A percentile compares a stretch with the other conserved stretches of the same genome.
phyloP scores from a whole-genome alignment of 139 green algal species.

The Deuterostichococcus epilithicus region DNA sequence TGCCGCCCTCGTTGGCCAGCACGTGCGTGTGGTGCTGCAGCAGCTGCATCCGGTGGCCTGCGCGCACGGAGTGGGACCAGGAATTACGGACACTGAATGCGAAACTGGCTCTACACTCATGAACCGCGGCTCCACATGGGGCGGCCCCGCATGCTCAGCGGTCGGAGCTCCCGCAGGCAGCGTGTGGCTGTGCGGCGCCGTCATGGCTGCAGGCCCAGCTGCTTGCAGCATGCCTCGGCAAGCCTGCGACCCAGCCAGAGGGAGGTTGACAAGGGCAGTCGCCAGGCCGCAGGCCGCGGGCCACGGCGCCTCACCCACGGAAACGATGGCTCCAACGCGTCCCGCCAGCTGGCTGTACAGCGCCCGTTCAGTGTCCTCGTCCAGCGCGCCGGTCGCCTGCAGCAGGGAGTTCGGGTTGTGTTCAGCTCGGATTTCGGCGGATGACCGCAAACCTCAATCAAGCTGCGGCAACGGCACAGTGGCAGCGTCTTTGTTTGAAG shows the following conservation, averaged over 20 bases:
- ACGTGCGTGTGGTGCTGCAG: slow-evolving; percentile 71
- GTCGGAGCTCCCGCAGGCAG: no score
- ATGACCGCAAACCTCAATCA: no score
- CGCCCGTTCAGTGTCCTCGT: slow-evolving; percentile 49
- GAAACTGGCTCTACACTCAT: neutral
- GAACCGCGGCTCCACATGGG: neutral
- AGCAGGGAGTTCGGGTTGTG: neutral
- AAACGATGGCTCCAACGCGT: slow-evolving; percentile 54
- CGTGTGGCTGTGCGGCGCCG: neutral
- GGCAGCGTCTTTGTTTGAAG: no score
- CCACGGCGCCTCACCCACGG: slow-evolving; percentile 56
- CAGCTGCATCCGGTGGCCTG: slow-evolving; percentile 64
- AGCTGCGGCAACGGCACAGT: no score
- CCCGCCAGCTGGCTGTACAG: slow-evolving; percentile 51
- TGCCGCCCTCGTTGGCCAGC: slow-evolving; percentile 36
- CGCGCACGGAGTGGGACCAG: neutral
- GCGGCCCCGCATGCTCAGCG: no score
- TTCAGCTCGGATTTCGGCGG: no score
- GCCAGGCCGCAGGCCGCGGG: neutral
- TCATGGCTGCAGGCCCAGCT: neutral
- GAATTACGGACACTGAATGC: neutral
- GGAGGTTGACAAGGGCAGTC: neutral
- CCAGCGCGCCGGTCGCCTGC: slow-evolving; percentile 60
- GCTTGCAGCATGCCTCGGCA: neutral
- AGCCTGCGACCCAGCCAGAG: neutral